A percentile compares a stretch with the other conserved stretches of the same genome.
phyloP scores from a whole-genome alignment of 352 stramenopile species.

The Halophytophthora batemanensis region DNA sequence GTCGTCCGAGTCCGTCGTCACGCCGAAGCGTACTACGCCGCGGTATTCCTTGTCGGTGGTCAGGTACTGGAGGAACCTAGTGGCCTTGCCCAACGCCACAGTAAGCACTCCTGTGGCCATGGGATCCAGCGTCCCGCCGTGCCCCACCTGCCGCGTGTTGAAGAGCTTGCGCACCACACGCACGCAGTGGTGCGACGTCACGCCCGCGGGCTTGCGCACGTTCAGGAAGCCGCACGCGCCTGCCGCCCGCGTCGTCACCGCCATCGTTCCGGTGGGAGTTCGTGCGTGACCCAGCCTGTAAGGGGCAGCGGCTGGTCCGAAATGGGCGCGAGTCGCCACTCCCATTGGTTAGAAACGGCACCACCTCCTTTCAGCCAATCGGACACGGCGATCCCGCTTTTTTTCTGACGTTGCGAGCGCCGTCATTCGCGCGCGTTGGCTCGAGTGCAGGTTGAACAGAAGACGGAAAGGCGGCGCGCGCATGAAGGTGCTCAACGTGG shows the following conservation, averaged over 20 bases:
- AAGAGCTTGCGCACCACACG: slow-evolving; percentile 64
- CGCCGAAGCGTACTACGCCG: slow-evolving; percentile 67
- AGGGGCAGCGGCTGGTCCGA: not conserved
- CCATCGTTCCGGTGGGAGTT: not conserved
- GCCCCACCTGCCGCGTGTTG: slow-evolving; percentile 67
- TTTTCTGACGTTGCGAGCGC: not conserved
- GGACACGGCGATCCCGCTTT: not conserved
- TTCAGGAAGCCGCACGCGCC: slow-evolving; percentile 70
- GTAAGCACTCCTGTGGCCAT: slow-evolving; percentile 87
- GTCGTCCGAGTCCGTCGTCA: slow-evolving; percentile 81
- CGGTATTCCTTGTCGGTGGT: slow-evolving; percentile 72
- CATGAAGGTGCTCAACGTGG: slow-evolving; percentile 95
- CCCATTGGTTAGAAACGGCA: slow-evolving; percentile 14
- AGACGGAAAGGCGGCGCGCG: not conserved
- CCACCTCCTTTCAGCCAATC: slow-evolving; percentile 18
- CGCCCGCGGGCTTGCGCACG: slow-evolving; percentile 66
- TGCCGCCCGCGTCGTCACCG: slow-evolving; percentile 2
- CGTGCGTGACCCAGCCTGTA: slow-evolving; percentile 1
- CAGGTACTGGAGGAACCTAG: slow-evolving; percentile 80
- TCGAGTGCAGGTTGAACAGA: too few species aligned
- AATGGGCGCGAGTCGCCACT: not conserved
- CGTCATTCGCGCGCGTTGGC: not conserved
- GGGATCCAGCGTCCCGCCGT: slow-evolving; percentile 84
- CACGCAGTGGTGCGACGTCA: slow-evolving; percentile 83
- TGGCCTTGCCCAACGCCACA: slow-evolving; percentile 74